A percentile compares a stretch with the other conserved stretches of the same genome.
Evolutionary conservation across 1,284 basidiomycete species (phyloP).

Genomic region (Trametes sp.): DNA sequence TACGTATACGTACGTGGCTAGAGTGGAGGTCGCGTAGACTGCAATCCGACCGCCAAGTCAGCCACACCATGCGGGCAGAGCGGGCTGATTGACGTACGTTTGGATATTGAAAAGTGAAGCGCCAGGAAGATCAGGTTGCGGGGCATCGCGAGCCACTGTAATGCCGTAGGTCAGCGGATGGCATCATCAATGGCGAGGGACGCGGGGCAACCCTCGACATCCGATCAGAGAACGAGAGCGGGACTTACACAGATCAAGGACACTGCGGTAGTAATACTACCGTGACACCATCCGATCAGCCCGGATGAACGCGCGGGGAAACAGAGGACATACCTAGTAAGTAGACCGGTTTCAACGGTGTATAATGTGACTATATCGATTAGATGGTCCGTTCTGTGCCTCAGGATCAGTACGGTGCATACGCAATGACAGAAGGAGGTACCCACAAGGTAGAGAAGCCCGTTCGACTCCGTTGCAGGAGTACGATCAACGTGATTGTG

Average conservation of each 20-base stretch:
- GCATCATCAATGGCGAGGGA: not conserved
- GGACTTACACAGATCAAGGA: conserved; percentile 57
- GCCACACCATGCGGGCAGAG: not conserved
- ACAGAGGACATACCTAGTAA: conserved; percentile 53
- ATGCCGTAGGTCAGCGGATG: conserved; percentile 29
- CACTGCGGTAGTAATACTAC: conserved; percentile 53
- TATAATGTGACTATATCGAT: conserved; percentile 59
- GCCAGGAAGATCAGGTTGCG: conserved; percentile 58
- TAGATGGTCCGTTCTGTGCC: conserved; percentile 52
- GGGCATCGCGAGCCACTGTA: conserved; percentile 58
- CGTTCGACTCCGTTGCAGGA: conserved; percentile 53
- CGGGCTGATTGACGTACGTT: conserved; percentile 45
- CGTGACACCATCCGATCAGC: conserved; percentile 15
- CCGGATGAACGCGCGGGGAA: not conserved
- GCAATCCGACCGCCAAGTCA: not conserved
- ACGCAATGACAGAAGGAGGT: not conserved
- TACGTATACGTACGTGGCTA: conserved; percentile 48
- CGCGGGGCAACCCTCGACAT: conserved; percentile 1
- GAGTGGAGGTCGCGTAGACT: conserved; percentile 41
- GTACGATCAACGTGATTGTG: conserved; percentile 54
- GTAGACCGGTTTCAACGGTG: conserved; percentile 58
- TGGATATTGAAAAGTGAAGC: conserved; percentile 58
- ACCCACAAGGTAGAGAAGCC: conserved; percentile 49
- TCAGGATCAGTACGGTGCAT: not conserved
- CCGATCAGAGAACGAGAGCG: not conserved